Evolutionary conservation across 2,329 filamentous ascomycete species (phyloP).

Genomic region (Ophiocordyceps unilateralis): DNA sequence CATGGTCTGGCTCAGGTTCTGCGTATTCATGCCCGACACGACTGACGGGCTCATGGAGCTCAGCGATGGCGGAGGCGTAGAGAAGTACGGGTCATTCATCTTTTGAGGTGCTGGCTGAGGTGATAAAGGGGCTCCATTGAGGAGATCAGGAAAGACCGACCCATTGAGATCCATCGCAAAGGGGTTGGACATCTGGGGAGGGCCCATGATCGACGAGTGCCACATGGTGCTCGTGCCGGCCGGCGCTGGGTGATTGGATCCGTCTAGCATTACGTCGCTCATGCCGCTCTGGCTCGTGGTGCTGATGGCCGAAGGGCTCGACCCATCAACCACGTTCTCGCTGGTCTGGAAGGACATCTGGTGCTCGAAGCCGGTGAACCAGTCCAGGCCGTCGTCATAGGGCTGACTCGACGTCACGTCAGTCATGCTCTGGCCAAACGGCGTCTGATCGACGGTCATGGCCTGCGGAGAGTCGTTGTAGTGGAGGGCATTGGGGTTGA

Average conservation of each 20-base stretch:
- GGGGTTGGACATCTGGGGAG: conserved; percentile 48
- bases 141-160: conserved; percentile 60
- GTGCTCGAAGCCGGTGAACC: conserved; percentile 65
- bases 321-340: conserved; percentile 76
- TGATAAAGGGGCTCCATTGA: conserved; percentile 55
- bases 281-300: conserved; percentile 83
- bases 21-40: conserved; percentile 44
- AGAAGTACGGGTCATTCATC: conserved; percentile 59
- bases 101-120: conserved; percentile 58
- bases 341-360: conserved; percentile 54
- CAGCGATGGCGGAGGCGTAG: conserved; percentile 59
- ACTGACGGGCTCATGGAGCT: conserved; percentile 56
- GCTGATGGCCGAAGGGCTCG: conserved; percentile 90
- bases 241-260: conserved; percentile 45
- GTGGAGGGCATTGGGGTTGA: conserved; percentile 62
- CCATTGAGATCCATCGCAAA: conserved; percentile 62
- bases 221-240: conserved; percentile 43
- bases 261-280: conserved; percentile 83
- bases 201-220: conserved; percentile 52
- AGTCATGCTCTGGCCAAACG: conserved; percentile 38
- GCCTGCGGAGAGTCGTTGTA: conserved; percentile 64
- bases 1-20: conserved; percentile 48
- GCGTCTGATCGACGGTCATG: conserved; percentile 43
- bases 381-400: conserved; percentile 70
- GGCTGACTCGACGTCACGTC: conserved; percentile 39